These are phyloP conservation scores for Boletales sp. DNA, from an alignment of 768 basidiomycete genomes.

Conservation along the genomic window DNA sequence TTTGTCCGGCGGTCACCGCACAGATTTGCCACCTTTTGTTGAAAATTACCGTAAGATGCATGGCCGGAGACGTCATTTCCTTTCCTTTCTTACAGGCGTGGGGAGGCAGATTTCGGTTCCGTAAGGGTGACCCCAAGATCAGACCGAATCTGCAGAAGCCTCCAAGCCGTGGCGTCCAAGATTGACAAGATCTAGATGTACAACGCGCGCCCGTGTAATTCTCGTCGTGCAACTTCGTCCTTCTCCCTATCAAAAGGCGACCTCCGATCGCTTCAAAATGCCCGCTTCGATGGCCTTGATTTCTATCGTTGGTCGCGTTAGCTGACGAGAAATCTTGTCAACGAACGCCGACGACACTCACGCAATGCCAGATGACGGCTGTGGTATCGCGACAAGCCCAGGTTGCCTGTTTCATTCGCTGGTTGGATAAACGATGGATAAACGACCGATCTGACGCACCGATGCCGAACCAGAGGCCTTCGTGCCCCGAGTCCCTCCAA, in stretches of 20 bases:
- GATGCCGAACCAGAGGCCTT: slow-evolving; percentile 8
- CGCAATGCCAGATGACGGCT: slow-evolving; percentile 28
- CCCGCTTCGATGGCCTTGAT: slow-evolving; percentile 28
- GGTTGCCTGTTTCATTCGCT: not conserved
- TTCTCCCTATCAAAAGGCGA: slow-evolving; percentile 10
- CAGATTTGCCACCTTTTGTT: too few species aligned
- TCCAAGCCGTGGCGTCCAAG: not conserved
- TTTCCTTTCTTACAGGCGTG: too few species aligned
- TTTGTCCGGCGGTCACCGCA: too few species aligned
- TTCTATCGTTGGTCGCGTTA: slow-evolving; percentile 11
- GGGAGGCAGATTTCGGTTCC: too few species aligned
- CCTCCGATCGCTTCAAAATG: slow-evolving; percentile 21
- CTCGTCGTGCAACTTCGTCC: not conserved
- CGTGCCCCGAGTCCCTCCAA: too few species aligned
- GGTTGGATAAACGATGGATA: not conserved
- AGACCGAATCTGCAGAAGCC: too few species aligned
- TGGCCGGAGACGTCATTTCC: too few species aligned
- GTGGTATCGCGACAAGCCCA: slow-evolving; percentile 23
- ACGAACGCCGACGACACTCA: slow-evolving; percentile 10
- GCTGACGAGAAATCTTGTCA: not conserved
- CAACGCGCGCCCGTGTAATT: not conserved
- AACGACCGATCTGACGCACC: not conserved
- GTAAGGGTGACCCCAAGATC: too few species aligned
- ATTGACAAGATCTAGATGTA: not conserved
- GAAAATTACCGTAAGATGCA: too few species aligned